Percentiles rank a stretch among this genome's conserved stretches.
phyloP scores from a whole-genome alignment of 2,329 filamentous ascomycete species.

The Hymenoscyphus occultus region DNA sequence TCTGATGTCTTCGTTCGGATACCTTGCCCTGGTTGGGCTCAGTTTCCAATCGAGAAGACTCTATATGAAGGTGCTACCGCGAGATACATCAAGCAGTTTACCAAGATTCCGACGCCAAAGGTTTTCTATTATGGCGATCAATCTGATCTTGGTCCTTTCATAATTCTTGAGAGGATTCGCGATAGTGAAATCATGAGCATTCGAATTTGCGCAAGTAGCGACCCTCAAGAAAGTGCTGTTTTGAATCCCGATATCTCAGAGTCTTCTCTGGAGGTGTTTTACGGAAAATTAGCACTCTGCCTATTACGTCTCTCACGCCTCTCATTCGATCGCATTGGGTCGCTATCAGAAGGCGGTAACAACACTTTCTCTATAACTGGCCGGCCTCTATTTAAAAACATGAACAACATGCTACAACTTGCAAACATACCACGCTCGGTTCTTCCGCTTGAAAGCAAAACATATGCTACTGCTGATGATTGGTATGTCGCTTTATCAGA shows the following conservation, averaged over 20 bases:
- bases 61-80: too few species aligned
- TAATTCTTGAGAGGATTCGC: too few species aligned
- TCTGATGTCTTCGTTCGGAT: too few species aligned
- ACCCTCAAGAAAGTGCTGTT: too few species aligned
- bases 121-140: too few species aligned
- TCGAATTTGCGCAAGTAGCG: too few species aligned
- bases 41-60: too few species aligned
- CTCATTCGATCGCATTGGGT: neutral
- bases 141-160: too few species aligned
- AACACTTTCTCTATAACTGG: slow-evolving; percentile 39
- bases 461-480: slow-evolving; percentile 1
- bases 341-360: slow-evolving; percentile 17
- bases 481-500: slow-evolving; percentile 10
- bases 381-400: slow-evolving; percentile 7
- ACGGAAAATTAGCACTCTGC: neutral
- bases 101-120: too few species aligned
- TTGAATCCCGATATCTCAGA: slow-evolving; percentile 29
- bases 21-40: too few species aligned
- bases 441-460: slow-evolving; percentile 3
- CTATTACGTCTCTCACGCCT: neutral
- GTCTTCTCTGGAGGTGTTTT: slow-evolving; percentile 1
- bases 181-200: too few species aligned
- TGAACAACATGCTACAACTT: slow-evolving; percentile 6
- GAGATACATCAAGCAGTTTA: too few species aligned
- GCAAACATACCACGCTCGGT: slow-evolving; percentile 6